Conservation (phyloP, 306 rosid species). For the Vachellia collinsii region DNA sequence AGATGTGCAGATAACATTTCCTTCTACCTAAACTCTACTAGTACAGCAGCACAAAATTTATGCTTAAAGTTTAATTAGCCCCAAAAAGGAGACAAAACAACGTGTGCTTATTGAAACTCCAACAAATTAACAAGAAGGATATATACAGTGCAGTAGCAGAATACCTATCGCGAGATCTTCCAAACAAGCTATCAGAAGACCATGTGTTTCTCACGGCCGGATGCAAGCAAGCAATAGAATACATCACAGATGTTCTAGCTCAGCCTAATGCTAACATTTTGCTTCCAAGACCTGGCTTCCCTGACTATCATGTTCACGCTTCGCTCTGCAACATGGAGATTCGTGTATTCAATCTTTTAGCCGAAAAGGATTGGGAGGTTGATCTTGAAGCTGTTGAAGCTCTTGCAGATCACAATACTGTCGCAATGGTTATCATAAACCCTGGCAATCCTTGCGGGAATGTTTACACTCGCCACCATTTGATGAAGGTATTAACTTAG, state of each 20-base stretch:
- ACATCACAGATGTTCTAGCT: constrained; percentile 54
- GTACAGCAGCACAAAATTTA: no score
- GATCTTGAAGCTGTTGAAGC: constrained; percentile 61
- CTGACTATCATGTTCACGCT: constrained; percentile 57
- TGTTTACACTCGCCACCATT: constrained; percentile 58
- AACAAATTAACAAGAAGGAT: no score
- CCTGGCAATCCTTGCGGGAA: constrained; percentile 76
- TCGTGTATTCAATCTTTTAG: constrained; percentile 62
- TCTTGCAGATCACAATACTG: constrained; percentile 62
- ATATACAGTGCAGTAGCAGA: constrained; percentile 50
- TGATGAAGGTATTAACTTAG: constrained; percentile 42
- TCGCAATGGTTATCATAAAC: constrained; percentile 63
- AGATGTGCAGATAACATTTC: no score
- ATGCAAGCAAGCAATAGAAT: constrained; percentile 65
- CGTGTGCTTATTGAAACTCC: no score
- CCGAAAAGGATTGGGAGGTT: constrained; percentile 65
- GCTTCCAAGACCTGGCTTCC: constrained; percentile 70
- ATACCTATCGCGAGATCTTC: constrained; percentile 43
- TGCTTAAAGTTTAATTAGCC: no score
- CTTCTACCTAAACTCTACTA: no score
- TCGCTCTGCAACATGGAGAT: constrained; percentile 47
- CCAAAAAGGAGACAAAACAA: no score
- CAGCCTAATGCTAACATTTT: constrained; percentile 68
- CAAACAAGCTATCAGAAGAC: constrained; percentile 39
- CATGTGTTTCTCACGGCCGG: constrained; percentile 56